These are phyloP conservation scores for Cardamine chenopodiifolia DNA, from an alignment of 345 rosid genomes.

Conservation along the genomic window DNA sequence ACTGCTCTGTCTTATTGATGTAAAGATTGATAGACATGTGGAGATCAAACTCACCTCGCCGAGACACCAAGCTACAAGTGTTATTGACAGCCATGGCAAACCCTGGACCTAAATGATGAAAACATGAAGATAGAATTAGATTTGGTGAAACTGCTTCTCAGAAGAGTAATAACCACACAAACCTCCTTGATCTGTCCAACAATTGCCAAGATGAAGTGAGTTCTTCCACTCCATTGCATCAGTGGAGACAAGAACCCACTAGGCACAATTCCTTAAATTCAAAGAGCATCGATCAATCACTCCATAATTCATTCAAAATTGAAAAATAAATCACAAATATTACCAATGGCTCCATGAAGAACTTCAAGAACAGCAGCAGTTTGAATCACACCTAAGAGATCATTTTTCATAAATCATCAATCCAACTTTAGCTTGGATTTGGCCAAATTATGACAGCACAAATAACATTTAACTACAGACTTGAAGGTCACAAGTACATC, in stretches of 20 bases:
- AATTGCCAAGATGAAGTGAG: conserved; percentile 62
- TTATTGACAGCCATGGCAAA: conserved; percentile 63
- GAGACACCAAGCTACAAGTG: conserved; percentile 74
- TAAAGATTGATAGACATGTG: conserved; percentile 1
- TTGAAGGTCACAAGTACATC: no score
- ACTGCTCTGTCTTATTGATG: background rate
- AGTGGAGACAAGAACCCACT: conserved; percentile 76
- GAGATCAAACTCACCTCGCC: conserved; percentile 60
- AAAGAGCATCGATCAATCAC: background rate
- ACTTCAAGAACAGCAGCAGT: conserved; percentile 66
- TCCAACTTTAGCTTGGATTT: background rate
- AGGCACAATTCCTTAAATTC: conserved; percentile 68
- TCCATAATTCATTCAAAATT: conserved; percentile 2
- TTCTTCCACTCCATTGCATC: conserved; percentile 88
- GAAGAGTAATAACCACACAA: background rate
- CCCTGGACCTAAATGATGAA: conserved; percentile 60
- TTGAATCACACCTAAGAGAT: conserved; percentile 59
- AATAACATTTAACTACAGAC: no score
- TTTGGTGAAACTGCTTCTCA: background rate
- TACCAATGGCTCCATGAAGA: conserved; percentile 83
- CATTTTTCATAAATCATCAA: background rate
- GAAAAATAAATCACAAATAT: background rate
- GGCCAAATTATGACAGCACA: no score
- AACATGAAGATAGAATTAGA: background rate
- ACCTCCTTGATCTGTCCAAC: conserved; percentile 64